Base-by-base conservation (phyloP, 164 flowering plant species). In the Pachysandra terminalis region DNA sequence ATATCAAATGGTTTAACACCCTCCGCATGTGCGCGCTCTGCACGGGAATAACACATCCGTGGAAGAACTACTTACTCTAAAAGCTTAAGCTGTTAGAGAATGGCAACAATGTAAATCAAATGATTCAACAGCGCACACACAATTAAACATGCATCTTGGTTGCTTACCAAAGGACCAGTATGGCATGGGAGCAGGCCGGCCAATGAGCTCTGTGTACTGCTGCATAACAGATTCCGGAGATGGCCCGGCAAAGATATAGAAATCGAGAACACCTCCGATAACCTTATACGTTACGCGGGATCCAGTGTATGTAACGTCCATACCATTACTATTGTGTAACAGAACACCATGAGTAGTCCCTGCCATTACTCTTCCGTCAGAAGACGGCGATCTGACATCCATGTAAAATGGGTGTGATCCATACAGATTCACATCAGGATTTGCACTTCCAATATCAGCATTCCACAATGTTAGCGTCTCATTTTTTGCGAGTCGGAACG, bases 351-450 rank as follows among this genome's bases (percentile, higher is more conserved):
- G 96, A 35, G 81, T 71, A 0, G 63, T 71, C 10, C 91, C 86
- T 0, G 74, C 76, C 0, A 58, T 19, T 0, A 56, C 71, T 17
- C 53, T 72, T 0, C 67, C 77, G 16, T 65, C 68, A 2, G 9
- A 1, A 1, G 73, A 57, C 0, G 83, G 71, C 19, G 87, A 78
- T 28, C 97, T 49, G 37, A 90, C 77, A 37, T 92, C 97, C 61
- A 92, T 66, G 69, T 92, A 91, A 52, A 91, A 91, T 4, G 97
- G 96, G 71, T 91, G 97, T 19, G 90, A 86, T 0, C 97, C 97
- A 40, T 91, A 91, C 19, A 91, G 78, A 58, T 88, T 91, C 17
- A 88, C 28, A 68, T 90, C 86, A 5, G 37, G 25, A 61, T 66
- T 78, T 0, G 57, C 68, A 62, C 86, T 83, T 1, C 28, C 81